These are phyloP conservation scores for Conticribra weissflogii DNA, from an alignment of 108 stramenopile species.

Conservation along the genomic window DNA sequence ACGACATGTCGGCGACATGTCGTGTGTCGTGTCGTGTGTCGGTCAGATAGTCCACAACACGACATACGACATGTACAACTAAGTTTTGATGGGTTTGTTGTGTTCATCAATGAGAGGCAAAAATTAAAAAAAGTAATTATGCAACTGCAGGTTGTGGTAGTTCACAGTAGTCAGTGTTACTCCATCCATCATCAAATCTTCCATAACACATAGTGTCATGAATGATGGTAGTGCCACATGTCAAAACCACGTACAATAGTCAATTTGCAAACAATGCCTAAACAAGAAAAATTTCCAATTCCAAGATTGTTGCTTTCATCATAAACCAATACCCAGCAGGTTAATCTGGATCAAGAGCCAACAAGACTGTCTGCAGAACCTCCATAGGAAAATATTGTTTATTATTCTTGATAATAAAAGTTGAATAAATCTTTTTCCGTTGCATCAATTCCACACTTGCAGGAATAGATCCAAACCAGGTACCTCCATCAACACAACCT, in stretches of 20 bases:
- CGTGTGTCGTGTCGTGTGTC: too few relatives aligned
- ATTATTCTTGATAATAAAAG: slow-evolving; percentile 14
- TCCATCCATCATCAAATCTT: slow-evolving; percentile 5
- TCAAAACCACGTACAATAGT: background rate
- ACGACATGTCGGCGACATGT: too few relatives aligned
- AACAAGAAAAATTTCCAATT: slow-evolving; percentile 2
- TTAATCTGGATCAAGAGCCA: background rate
- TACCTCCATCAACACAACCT: slow-evolving; percentile 19
- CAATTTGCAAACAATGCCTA: slow-evolving; percentile 10
- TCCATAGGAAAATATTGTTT: slow-evolving; percentile 1
- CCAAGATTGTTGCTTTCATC: background rate
- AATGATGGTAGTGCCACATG: slow-evolving; percentile 3
- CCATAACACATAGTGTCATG: slow-evolving; percentile 1
- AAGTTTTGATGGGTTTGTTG: slow-evolving; percentile 17
- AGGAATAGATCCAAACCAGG: slow-evolving; percentile 24
- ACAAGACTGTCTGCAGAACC: background rate
- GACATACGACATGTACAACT: too few relatives aligned
- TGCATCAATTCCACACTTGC: slow-evolving; percentile 4
- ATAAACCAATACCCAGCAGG: slow-evolving; percentile 13
- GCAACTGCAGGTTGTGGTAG: slow-evolving; percentile 5
- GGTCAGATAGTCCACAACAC: too few relatives aligned
- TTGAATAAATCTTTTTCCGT: slow-evolving; percentile 7
- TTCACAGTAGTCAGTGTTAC: background rate
- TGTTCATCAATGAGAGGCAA: slow-evolving; percentile 11
- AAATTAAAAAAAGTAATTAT: slow-evolving; percentile 13